Conservation (phyloP, 2,329 filamentous ascomycete species). For the Ascochyta pisi region DNA sequence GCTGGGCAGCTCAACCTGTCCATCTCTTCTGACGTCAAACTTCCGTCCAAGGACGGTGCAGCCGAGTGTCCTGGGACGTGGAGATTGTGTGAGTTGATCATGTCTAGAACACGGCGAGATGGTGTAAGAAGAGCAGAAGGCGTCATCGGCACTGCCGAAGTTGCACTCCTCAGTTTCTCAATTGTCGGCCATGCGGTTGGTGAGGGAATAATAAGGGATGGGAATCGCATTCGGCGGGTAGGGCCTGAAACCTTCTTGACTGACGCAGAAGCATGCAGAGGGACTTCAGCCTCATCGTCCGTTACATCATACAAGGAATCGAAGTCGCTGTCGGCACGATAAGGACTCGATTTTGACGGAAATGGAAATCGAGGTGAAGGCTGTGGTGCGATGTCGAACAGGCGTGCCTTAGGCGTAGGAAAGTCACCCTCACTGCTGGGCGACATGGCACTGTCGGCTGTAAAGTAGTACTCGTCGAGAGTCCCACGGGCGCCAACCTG, state of each 20-base stretch:
- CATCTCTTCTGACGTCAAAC: conserved; percentile 85
- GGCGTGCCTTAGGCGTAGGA: conserved; percentile 72
- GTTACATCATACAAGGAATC: conserved; percentile 89
- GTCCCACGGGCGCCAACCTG: conserved; percentile 62
- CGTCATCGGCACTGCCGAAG: conserved; percentile 59
- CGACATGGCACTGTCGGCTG: conserved; percentile 46
- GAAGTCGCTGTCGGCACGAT: conserved; percentile 73
- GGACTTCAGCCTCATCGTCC: conserved; percentile 71
- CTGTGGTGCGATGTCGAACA: conserved; percentile 60
- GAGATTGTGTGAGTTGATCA: conserved; percentile 66
- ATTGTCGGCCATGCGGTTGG: conserved; percentile 64
- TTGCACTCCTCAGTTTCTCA: conserved; percentile 60
- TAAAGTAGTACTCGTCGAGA: conserved; percentile 60
- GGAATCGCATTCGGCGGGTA: conserved; percentile 58
- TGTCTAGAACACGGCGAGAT: conserved; percentile 75
- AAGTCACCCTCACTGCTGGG: conserved; percentile 66
- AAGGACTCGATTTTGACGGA: conserved; percentile 46
- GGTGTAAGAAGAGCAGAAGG: conserved; percentile 69
- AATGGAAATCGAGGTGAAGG: conserved; percentile 61
- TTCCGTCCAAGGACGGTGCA: conserved; percentile 88
- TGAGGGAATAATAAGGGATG: conserved; percentile 66
- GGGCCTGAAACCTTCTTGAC: conserved; percentile 51
- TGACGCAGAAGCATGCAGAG: conserved; percentile 60
- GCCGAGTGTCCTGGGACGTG: conserved; percentile 77
- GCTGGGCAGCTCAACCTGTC: conserved; percentile 82